Conservation (phyloP, 192 early-diverging fungal genomes). For the Kappamyces sp. region DNA sequence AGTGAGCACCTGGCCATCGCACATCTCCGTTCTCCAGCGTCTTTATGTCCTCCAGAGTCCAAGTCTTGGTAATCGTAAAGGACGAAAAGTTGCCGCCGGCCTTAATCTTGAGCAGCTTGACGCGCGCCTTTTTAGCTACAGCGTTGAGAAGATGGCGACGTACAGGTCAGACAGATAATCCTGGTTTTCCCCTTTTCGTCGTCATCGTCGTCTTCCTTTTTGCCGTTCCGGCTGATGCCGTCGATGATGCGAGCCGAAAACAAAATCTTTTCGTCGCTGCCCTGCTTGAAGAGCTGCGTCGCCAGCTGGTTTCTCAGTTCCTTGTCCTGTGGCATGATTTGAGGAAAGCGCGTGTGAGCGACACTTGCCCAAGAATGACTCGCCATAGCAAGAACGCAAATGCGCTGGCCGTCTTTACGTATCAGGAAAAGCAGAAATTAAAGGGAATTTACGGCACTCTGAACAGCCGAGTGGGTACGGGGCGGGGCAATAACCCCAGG, state of each 20-base stretch:
- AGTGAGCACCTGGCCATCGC: conserved; percentile 14
- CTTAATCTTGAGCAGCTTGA: conserved; percentile 41
- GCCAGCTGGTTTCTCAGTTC: conserved; percentile 14
- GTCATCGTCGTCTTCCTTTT: conserved; percentile 19
- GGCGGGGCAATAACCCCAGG: conserved; percentile 6
- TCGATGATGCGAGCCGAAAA: conserved; percentile 13
- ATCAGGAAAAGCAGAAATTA: conserved; percentile 12
- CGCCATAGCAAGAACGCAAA: conserved; percentile 12
- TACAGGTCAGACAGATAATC: conserved; percentile 26
- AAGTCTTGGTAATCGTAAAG: conserved; percentile 34
- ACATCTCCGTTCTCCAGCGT: conserved; percentile 34
- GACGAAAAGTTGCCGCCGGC: conserved; percentile 21
- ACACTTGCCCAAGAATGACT: conserved; percentile 2
- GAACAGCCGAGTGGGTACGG: too few species aligned
- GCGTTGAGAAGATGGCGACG: neutral
- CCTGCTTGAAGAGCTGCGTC: conserved; percentile 4
- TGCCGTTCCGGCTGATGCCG: conserved; percentile 6
- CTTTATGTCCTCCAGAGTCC: conserved; percentile 44
- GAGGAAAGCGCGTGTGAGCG: neutral
- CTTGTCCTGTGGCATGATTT: conserved; percentile 5
- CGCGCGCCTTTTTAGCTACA: conserved; percentile 24
- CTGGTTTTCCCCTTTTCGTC: conserved; percentile 15
- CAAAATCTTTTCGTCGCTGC: conserved; percentile 12
- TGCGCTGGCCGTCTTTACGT: conserved; percentile 12
- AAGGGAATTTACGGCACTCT: conserved; percentile 11